Evolutionary conservation across 352 stramenopile species (phyloP).

Genomic region (Phytophthora lateralis): DNA sequence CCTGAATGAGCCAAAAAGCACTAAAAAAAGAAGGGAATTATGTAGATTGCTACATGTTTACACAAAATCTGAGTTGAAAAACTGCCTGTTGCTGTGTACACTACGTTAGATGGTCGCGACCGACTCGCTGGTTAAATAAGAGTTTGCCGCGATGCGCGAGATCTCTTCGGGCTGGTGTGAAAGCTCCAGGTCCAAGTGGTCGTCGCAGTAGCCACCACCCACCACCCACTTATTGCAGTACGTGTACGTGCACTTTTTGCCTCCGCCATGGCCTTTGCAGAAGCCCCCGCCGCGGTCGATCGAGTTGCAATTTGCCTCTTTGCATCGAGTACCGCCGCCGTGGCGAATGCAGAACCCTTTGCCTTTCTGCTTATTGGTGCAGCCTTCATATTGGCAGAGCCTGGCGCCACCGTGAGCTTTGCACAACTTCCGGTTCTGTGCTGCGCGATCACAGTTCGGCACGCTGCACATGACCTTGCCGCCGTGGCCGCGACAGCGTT

Average conservation of each 20-base stretch:
- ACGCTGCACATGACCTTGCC: slow-evolving; percentile 81
- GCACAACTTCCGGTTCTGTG: slow-evolving; percentile 83
- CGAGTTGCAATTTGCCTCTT: slow-evolving; percentile 59
- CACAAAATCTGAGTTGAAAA: not conserved
- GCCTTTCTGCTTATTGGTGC: slow-evolving; percentile 86
- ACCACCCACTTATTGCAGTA: slow-evolving; percentile 86
- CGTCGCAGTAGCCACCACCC: slow-evolving; percentile 71
- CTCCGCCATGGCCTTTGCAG: slow-evolving; percentile 85
- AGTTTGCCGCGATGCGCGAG: slow-evolving; percentile 54
- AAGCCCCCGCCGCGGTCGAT: slow-evolving; percentile 83
- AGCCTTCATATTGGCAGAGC: slow-evolving; percentile 74
- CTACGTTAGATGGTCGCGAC: slow-evolving; percentile 56
- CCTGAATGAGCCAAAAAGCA: slow-evolving; percentile 9
- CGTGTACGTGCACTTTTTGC: slow-evolving; percentile 73
- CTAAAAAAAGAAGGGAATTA: slow-evolving; percentile 11
- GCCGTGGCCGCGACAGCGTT: slow-evolving; percentile 80
- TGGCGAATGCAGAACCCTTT: slow-evolving; percentile 86
- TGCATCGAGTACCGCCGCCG: slow-evolving; percentile 79
- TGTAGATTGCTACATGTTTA: slow-evolving; percentile 12
- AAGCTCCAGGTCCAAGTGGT: slow-evolving; percentile 72
- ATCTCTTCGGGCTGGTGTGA: slow-evolving; percentile 62
- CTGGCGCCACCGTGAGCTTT: slow-evolving; percentile 84
- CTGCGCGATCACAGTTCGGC: slow-evolving; percentile 78
- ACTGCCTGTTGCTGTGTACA: not conserved
- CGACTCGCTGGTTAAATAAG: slow-evolving; percentile 76